Evolutionary conservation across 306 rosid genomes (phyloP).

Genomic region (Acacia melanoxylon): DNA sequence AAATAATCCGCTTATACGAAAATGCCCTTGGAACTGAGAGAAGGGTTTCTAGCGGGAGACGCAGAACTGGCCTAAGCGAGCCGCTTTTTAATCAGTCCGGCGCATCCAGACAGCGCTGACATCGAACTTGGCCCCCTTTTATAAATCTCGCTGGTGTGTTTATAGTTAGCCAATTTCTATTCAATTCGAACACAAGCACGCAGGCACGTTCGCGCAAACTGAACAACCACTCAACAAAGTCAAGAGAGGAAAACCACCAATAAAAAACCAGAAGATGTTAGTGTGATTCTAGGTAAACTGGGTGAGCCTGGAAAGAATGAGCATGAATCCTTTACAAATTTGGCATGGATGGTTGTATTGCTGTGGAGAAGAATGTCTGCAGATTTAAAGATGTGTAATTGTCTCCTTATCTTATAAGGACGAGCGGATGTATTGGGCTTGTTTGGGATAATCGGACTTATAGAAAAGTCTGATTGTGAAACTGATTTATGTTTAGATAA

Average conservation of each 20-base stretch:
- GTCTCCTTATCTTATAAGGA: not conserved
- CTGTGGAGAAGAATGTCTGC: not conserved
- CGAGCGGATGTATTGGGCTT: not conserved
- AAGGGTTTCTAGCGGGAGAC: not conserved
- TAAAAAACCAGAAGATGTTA: not conserved
- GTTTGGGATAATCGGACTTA: too few relatives aligned
- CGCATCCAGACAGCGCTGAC: not conserved
- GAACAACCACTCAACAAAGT: not conserved
- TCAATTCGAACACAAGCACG: too few relatives aligned
- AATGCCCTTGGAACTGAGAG: not conserved
- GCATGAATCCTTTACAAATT: not conserved
- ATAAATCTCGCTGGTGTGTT: too few relatives aligned
- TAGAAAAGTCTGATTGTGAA: too few relatives aligned
- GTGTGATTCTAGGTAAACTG: not conserved
- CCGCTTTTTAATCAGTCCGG: not conserved
- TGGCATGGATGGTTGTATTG: not conserved
- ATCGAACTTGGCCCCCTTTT: not conserved
- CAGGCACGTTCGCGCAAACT: not conserved
- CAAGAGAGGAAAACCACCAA: not conserved
- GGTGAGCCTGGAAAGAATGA: not conserved
- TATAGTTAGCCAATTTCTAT: too few relatives aligned
- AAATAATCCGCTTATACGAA: not conserved
- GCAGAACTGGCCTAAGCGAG: not conserved
- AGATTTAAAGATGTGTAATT: not conserved
- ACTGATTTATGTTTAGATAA: too few relatives aligned